Base-by-base conservation (phyloP, 164 flowering plant genomes). In the Umbilicus rupestris region DNA sequence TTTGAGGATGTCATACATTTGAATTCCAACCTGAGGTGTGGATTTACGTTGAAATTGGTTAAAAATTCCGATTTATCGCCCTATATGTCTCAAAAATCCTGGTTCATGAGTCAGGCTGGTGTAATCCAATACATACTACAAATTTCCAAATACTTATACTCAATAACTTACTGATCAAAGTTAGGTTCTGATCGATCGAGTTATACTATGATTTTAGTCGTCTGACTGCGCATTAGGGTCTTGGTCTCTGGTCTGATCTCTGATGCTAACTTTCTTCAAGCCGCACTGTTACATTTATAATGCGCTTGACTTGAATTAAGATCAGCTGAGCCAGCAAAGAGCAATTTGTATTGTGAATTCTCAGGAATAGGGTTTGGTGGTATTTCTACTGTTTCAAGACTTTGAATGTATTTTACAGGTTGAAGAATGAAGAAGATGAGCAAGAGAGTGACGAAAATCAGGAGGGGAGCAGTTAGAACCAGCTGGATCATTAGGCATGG, bases 391-490 rank as follows among this genome's bases (percentile, higher is more conserved):
- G 60, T 55, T 26, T 52, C 12, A 28, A 33, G 60, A 55, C 60
- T 55, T 55, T 55, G 60, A 55, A 55, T 55, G 19, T 15, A 26
- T 52, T n/a, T 52, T 24, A 52, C 58, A 24, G 15, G 29, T 52
- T 3, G 29, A 52, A 22, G 15, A 26, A 52, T 22, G 58, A 52
- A 52, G 58, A 52, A 55, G 60, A 55, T 12, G 33, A 55, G 33
- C 6, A 55, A 26, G 17, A 7, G 1, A 28, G 60, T 55, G 60
- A 28, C 60, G 33, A 28, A 55, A 55, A 55, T 55, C 60, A 3
- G 60, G 60, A 55, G 60, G 17, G 19, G 60, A 55, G 60, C 60
- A 55, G 60, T 55, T 55, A 55, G 60, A 2, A 55, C 16, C 60
- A 55, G 60, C 60, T 55, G 60, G 33, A 55, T 55, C 19, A 12